These are phyloP conservation scores for Rhodofomes roseus DNA, from an alignment of 1,284 basidiomycete genomes.

Conservation along the genomic window DNA sequence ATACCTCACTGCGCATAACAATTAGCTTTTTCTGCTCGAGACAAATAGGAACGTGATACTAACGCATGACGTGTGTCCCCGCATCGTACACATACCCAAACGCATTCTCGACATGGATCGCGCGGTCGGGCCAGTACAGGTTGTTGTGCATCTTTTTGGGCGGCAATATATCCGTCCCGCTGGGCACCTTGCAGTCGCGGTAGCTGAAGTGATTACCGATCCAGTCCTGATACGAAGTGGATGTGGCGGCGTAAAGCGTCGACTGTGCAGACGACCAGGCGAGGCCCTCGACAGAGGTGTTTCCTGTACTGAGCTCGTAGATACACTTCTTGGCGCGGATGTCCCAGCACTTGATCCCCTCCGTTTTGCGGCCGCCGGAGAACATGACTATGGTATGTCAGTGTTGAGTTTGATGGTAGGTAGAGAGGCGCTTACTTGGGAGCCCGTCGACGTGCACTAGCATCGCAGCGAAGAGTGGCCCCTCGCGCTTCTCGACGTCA, in stretches of 20 bases:
- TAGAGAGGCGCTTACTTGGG: slow-evolving; percentile 17
- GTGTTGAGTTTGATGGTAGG: background rate
- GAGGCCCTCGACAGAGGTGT: slow-evolving; percentile 32
- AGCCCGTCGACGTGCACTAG: slow-evolving; percentile 24
- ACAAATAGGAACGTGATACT: background rate
- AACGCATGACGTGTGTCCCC: background rate
- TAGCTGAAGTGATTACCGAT: slow-evolving; percentile 16
- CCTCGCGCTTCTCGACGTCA: slow-evolving; percentile 15
- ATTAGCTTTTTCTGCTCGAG: background rate
- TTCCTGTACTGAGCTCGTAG: slow-evolving; percentile 41
- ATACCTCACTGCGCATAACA: background rate
- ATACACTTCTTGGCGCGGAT: slow-evolving; percentile 30
- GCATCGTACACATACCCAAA: background rate
- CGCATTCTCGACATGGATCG: background rate
- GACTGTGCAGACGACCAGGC: slow-evolving; percentile 31
- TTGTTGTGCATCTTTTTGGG: background rate
- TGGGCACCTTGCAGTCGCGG: background rate
- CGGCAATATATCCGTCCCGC: background rate
- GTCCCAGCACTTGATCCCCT: slow-evolving; percentile 37
- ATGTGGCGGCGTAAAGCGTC: slow-evolving; percentile 33
- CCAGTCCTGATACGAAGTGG: slow-evolving; percentile 31
- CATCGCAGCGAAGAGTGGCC: slow-evolving; percentile 14
- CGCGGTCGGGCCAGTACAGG: background rate
- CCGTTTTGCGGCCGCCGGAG: slow-evolving; percentile 22
- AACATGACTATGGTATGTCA: slow-evolving; percentile 25